These are phyloP conservation scores for Hypoxylon cercidicola DNA, from an alignment of 495 filamentous ascomycete species.

Conservation along the genomic window DNA sequence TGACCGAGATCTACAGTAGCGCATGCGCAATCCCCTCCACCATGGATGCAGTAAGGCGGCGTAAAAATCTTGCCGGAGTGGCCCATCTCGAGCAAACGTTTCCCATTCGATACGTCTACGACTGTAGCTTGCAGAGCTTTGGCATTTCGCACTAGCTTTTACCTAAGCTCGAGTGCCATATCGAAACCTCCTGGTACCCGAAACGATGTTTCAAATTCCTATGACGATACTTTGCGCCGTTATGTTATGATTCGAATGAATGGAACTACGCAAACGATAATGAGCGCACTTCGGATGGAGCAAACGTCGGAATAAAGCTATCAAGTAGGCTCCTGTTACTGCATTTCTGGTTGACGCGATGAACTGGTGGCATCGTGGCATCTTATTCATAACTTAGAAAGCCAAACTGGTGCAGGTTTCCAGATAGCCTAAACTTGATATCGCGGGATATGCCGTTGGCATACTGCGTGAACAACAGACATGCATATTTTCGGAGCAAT, in stretches of 20 bases:
- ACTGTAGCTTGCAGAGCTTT: no score
- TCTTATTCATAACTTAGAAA: slow-evolving; percentile 36
- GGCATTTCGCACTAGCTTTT: no score
- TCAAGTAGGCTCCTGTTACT: slow-evolving; percentile 23
- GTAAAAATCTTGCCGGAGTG: slow-evolving; percentile 14
- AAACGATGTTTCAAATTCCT: slow-evolving; percentile 1
- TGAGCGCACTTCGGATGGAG: slow-evolving; percentile 10
- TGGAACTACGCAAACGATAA: background rate
- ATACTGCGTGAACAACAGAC: slow-evolving; percentile 6
- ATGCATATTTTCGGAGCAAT: slow-evolving; percentile 13
- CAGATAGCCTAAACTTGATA: slow-evolving; percentile 38
- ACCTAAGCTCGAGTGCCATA: no score
- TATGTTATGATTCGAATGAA: slow-evolving; percentile 6
- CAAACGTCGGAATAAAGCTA: slow-evolving; percentile 36
- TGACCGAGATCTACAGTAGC: slow-evolving; percentile 34
- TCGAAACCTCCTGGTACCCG: slow-evolving; percentile 1
- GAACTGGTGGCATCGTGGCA: slow-evolving; percentile 27
- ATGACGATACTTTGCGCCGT: slow-evolving; percentile 10
- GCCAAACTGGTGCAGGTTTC: slow-evolving; percentile 20
- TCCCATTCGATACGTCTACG: no score
- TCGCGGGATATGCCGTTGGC: slow-evolving; percentile 33
- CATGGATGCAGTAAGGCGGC: slow-evolving; percentile 7
- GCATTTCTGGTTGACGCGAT: slow-evolving; percentile 26
- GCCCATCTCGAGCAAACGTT: slow-evolving; percentile 15
- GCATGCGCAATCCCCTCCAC: slow-evolving; percentile 12